phyloP scores from a whole-genome alignment of 345 rosid species.

The Murraya paniculata region DNA sequence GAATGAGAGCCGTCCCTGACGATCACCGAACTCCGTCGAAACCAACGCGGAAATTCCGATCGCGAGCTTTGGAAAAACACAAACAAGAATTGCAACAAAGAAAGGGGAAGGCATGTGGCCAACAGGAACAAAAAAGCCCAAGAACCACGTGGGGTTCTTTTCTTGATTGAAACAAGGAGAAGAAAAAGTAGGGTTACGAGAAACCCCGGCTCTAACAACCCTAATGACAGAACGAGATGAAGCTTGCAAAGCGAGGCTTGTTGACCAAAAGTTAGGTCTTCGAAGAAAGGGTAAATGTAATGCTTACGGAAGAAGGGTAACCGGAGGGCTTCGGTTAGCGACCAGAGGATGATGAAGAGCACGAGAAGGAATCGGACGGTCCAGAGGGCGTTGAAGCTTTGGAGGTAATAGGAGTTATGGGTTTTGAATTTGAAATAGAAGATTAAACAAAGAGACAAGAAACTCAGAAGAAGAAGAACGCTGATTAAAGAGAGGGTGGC shows the following conservation, averaged over 20 bases:
- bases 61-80: conserved; percentile 13
- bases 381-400: conserved; percentile 61
- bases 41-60: conserved; percentile 18
- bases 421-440: conserved; percentile 48
- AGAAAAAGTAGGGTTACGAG: conserved; percentile 53
- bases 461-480: conserved; percentile 41
- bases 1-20: conserved; percentile 4
- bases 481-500: conserved; percentile 30
- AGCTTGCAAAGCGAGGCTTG: conserved; percentile 39
- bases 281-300: conserved; percentile 19
- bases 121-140: conserved; percentile 40
- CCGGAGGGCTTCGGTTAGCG: conserved; percentile 41
- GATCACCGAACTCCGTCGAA: conserved; percentile 26
- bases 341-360: conserved; percentile 44
- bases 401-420: conserved; percentile 33
- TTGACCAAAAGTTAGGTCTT: conserved; percentile 15
- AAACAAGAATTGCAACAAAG: conserved; percentile 33
- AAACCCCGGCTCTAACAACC: conserved; percentile 59
- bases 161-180: conserved; percentile 50
- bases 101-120: conserved; percentile 47
- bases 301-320: conserved; percentile 36
- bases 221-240: conserved; percentile 51
- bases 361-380: conserved; percentile 55
- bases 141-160: conserved; percentile 27
- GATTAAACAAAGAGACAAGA: conserved; percentile 42